Evolutionary conservation across 164 flowering plant species (phyloP), one percentile per base, ranked within the genome.

Genomic region (Warburgia ugandensis): DNA sequence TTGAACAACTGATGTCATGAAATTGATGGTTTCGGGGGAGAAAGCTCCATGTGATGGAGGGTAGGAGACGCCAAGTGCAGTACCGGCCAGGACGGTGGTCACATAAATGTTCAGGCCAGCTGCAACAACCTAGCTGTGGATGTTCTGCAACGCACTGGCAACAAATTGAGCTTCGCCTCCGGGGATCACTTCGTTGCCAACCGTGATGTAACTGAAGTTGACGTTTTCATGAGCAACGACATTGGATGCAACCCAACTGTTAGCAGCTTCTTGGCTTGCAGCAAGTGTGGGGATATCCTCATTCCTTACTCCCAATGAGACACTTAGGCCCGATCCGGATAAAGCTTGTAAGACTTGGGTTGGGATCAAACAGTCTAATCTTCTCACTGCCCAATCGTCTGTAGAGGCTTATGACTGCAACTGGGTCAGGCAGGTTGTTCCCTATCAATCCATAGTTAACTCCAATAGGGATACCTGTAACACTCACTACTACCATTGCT

Each of bases 101-200:
- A 58, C 62, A 29, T 46, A 40, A 29, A 58, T 35, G 13, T 1
- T 4, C 3, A 58, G n/a, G 7, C 68, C 68, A 5, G 29, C 45
- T 0, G 28, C 29, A 1, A 4, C 3, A 12, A 64, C 39, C 14
- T 59, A 49, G 16, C 54, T 44, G 28, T 25, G n/a, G 29, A 54
- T n/a, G 25, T 58, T 54, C 7, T n/a, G 31, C 45, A 64, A 53
- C 44, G 68, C 63, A 4, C 5, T 26, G 1, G 44, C 38, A 4
- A 58, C 59, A 26, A 5, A 48, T 7, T 33, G 29, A 1, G 58
- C 26, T 0, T 19, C 2, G 4, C 57, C 23, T 8, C 61, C 58
- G 0, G 61, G 65, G 11, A 66, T 48, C 14, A 55, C 53, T 9
- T 66, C 62, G 36, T 66, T 60, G n/a, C 69, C 69, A 4, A 33